Evolutionary conservation across 352 stramenopile species (phyloP), one percentile per base, ranked within the genome.

Genomic region (Globisporangium heterothallicum): DNA sequence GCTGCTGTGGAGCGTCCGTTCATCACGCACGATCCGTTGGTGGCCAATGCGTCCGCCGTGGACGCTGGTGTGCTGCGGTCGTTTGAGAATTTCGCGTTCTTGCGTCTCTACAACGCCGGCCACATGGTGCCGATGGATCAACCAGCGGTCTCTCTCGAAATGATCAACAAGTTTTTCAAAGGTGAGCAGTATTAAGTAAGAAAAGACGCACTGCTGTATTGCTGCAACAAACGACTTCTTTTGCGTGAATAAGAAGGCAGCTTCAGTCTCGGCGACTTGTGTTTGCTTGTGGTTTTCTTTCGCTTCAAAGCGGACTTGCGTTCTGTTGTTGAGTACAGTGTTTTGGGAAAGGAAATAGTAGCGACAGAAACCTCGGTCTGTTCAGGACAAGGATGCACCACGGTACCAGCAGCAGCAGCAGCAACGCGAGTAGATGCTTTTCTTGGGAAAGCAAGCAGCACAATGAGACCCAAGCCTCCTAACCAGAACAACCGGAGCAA

Each of bases 91-190:
- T 73, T 84, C 25, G 66, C 66, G 10, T 86, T 84, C 42, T 49
- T 81, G 22, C 66, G 73, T 22, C 52, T 84, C 18, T 80, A 61
- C 49, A 58, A 74, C n/a, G 72, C 73, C 21, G 71, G 72, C 1
- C 73, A 84, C 56, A 77, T 81, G 69, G 73, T 82, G 30, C 70
- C 72, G 2, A 77, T 72, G 60, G 63, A 81, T 38, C 67, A 80
- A 22, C 71, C 71, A 12, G 60, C 55, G 0, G 66, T 72, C 19
- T 59, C 66, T 24, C 55, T 79, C 19, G 59, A 69, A 42, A 68
- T 84, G 45, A 67, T 84, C 51, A 70, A 74, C 48, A 64, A 51
- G 34, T 86, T 86, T 69, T 72, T 88, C 21, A 49, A 56, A 13
- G 53, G 56, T 30, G 38, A 66, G 26, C 19, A 49, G 22, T 65